A percentile compares a stretch with the other conserved stretches of the same genome.
Conservation (phyloP, 805 yeast species). For the Kodamaea jinghongensis region DNA sequence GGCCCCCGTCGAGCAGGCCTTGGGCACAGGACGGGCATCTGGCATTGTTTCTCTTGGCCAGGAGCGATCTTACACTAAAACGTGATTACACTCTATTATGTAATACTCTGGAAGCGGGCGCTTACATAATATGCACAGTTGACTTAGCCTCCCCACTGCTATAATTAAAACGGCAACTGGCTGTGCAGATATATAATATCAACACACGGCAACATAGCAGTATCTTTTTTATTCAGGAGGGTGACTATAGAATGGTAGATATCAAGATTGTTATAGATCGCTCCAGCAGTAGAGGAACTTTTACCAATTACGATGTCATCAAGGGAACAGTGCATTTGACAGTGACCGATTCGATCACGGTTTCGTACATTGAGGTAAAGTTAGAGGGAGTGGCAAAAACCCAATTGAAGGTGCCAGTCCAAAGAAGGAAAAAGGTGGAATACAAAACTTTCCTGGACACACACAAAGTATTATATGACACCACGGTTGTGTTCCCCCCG, state of each 20-base stretch:
- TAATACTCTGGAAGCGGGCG: too few species aligned
- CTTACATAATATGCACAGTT: too few species aligned
- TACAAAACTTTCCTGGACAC: slow-evolving; percentile 27
- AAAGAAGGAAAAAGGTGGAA: slow-evolving; percentile 7
- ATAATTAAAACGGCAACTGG: too few species aligned
- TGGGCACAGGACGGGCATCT: too few species aligned
- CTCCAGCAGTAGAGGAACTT: slow-evolving; percentile 35
- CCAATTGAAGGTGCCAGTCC: slow-evolving; percentile 27
- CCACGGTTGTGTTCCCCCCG: slow-evolving; percentile 52
- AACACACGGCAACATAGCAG: too few species aligned
- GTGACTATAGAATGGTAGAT: slow-evolving; percentile 8
- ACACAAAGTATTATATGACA: slow-evolving; percentile 50
- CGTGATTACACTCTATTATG: too few species aligned
- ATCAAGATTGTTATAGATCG: slow-evolving; percentile 37
- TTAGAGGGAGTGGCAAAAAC: slow-evolving; percentile 48
- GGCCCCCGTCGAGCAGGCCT: not conserved
- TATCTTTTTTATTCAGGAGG: too few species aligned
- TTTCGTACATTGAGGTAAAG: slow-evolving; percentile 50
- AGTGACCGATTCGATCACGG: slow-evolving; percentile 39
- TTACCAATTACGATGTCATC: slow-evolving; percentile 46
- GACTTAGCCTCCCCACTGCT: too few species aligned
- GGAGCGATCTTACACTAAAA: too few species aligned
- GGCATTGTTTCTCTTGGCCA: too few species aligned
- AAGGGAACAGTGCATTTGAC: slow-evolving; percentile 39
- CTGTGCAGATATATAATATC: too few species aligned